Base-by-base conservation (phyloP, 2,329 filamentous ascomycete species). In the Phyllosticta ampelicida region DNA sequence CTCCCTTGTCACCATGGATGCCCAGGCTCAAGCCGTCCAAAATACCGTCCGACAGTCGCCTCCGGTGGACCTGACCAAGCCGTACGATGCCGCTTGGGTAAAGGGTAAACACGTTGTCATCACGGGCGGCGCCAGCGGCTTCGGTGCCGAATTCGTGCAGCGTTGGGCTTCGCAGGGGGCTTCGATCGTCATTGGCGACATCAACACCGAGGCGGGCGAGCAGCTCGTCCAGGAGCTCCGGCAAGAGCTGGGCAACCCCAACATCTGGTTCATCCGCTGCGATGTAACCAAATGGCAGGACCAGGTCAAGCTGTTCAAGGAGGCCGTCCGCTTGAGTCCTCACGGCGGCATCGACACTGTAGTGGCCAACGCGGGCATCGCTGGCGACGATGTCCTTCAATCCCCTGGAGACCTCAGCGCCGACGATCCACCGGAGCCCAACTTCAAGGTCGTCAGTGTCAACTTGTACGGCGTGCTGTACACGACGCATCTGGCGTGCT, bases 291-390 rank as follows among this genome's bases (percentile, higher is more conserved):
- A 79, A 62, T 88, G 84, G 83, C 72, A 81, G 50, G 81, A 79
- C 5, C 85, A 87, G 65, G 80, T 83, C 51, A 72, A 77, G 26
- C 75, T 87, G 56, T 89, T 88, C 75, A 79, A 80, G 51, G 70
- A 77, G 56, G 83, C 83, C 2, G 73, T 76, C 44, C 72, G 73
- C 55, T 71, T 81, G 57, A 84, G 80, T 60, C 77, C 76, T 0
- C 75, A 79, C 54, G 76, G 78, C 16, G 77, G 77, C 11, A 78
- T 87, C 61, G 83, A 87, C 68, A 74, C 77, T 19, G 83, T 86
- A 4, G 81, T 87, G 51, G 83, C 84, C 61, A 86, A 86, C 65
- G 85, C 85, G 0, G 86, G 85, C 52, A 80, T 87, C 62, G 74
- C 77, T 49, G 76, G 78, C 44, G 23, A 28, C n/a, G 66, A 67